Evolutionary conservation across 176 grass and related monocot species (phyloP), one percentile per base, ranked within the genome.

Genomic region (Neostapfia colusana): DNA sequence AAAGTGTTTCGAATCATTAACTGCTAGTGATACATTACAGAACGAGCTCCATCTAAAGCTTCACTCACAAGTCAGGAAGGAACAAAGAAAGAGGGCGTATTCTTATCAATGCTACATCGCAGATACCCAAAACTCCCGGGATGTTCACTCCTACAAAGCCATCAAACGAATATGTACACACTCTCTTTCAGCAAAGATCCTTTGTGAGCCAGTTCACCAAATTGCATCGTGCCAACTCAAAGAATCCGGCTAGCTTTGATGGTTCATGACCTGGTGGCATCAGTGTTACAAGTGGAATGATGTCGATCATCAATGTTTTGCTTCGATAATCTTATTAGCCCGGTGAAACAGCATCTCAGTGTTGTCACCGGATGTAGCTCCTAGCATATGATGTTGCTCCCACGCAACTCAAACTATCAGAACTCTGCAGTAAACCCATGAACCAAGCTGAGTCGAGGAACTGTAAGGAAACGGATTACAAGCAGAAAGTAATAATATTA

Each of bases 281-380:
- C 13, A 41, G 44, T 68, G 61, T 23, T 64, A 63, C 28, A 70
- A 43, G 50, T 71, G 35, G 24, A 70, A 72, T 60, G 37, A 67
- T 65, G 70, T 57, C 14, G 57, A 51, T 72, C 38, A 80, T 83
- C 83, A 72, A 48, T 63, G 43, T 51, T 67, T n/a, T 34, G 42
- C 73, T 53, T 36, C 85, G 75, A 74, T 63, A 59, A 79, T 37
- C 39, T 76, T 69, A 79, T 7, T 21, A 64, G 40, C 64, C 37
- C 53, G 16, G 31, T 15, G 9, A 39, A 69, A 15, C 21, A 70
- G 8, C 70, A 67, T 48, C 75, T 72, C 42, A 35, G 34, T 6
- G 75, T 25, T 6, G 75, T 99, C 89, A 99, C 55, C 96, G 83
- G 80, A 99, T 99, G 77, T 92, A 89, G 65, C 92, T 95, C 84